Evolutionary conservation across 208 protist genomes (phyloP).

Genomic region (Wallacemonas sp.): DNA sequence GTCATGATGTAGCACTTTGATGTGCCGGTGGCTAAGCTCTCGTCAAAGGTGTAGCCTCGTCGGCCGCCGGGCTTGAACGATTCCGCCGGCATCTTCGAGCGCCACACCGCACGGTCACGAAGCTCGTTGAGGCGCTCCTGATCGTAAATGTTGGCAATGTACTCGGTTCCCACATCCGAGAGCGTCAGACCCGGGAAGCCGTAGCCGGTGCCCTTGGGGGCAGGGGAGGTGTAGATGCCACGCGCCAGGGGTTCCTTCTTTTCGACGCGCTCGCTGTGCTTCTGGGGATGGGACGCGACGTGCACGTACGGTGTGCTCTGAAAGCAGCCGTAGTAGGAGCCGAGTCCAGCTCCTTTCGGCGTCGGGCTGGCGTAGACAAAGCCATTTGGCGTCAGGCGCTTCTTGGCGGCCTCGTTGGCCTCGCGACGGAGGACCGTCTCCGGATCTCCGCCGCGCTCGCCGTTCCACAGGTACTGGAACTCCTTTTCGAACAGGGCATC

Average conservation of each 20-base stretch:
- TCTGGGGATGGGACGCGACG: constrained; percentile 54
- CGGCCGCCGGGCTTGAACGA: constrained; percentile 68
- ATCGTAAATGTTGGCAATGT: constrained; percentile 88
- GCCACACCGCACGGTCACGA: constrained; percentile 52
- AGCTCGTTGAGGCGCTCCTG: constrained; percentile 61
- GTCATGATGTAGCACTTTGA: constrained; percentile 88
- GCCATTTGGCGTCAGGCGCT: constrained; percentile 77
- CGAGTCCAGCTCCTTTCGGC: constrained; percentile 57
- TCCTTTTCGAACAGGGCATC: constrained; percentile 87
- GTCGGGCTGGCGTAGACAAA: constrained; percentile 66
- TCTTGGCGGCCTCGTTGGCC: constrained; percentile 58
- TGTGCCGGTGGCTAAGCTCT: constrained; percentile 58
- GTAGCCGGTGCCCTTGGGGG: constrained; percentile 69
- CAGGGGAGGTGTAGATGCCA: constrained; percentile 81
- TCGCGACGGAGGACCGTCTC: constrained; percentile 59
- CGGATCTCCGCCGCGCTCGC: constrained; percentile 72
- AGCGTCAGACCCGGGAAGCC: constrained; percentile 59
- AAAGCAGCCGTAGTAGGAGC: constrained; percentile 87
- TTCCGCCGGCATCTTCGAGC: constrained; percentile 65
- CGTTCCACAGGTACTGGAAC: constrained; percentile 82
- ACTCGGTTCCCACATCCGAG: constrained; percentile 62
- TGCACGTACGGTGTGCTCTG: constrained; percentile 54
- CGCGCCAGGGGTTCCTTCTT: constrained; percentile 43
- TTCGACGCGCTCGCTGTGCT: constrained; percentile 33
- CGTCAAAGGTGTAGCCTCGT: constrained; percentile 85